phyloP scores from a whole-genome alignment of 257 asterid species.

The Solanum bulbocastanum region DNA sequence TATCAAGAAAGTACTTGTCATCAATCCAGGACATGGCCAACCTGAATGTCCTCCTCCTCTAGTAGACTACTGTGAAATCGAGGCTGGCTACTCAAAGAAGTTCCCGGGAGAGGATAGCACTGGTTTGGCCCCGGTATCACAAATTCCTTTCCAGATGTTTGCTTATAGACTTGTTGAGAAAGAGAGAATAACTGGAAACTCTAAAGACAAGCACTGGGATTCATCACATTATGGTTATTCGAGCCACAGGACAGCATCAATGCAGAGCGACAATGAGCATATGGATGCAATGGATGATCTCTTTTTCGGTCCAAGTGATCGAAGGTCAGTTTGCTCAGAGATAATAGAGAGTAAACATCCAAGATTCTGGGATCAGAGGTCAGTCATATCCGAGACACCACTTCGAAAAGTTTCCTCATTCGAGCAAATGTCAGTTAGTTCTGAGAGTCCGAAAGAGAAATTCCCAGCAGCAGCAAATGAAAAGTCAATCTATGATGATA shows the following conservation, averaged over 20 bases:
- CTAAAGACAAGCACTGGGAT: constrained; percentile 37
- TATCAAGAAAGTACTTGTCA: constrained; percentile 56
- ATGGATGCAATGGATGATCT: constrained; percentile 61
- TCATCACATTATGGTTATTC: constrained; percentile 16
- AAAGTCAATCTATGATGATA: not conserved
- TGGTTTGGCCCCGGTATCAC: constrained; percentile 31
- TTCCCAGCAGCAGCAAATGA: not conserved
- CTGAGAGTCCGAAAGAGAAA: constrained; percentile 24
- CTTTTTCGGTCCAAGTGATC: constrained; percentile 44
- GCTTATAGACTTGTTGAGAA: constrained; percentile 54
- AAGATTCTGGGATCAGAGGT: constrained; percentile 3
- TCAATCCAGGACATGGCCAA: constrained; percentile 75
- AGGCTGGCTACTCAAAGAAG: constrained; percentile 44
- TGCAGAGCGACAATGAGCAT: constrained; percentile 39
- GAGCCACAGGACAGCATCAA: constrained; percentile 21
- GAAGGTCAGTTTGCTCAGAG: constrained; percentile 44
- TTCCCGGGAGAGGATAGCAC: constrained; percentile 16
- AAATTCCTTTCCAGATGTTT: constrained; percentile 74
- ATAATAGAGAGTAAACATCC: constrained; percentile 1
- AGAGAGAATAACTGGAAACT: constrained; percentile 28
- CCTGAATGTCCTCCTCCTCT: constrained; percentile 78
- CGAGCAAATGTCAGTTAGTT: constrained; percentile 6
- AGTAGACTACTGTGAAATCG: constrained; percentile 72
- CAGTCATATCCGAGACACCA: constrained; percentile 32
- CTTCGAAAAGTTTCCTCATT: constrained; percentile 8